Percentiles rank a stretch among this genome's conserved stretches.
phyloP scores from a whole-genome alignment of 169 alveolate genomes.

The Hepatocystis sp. region DNA sequence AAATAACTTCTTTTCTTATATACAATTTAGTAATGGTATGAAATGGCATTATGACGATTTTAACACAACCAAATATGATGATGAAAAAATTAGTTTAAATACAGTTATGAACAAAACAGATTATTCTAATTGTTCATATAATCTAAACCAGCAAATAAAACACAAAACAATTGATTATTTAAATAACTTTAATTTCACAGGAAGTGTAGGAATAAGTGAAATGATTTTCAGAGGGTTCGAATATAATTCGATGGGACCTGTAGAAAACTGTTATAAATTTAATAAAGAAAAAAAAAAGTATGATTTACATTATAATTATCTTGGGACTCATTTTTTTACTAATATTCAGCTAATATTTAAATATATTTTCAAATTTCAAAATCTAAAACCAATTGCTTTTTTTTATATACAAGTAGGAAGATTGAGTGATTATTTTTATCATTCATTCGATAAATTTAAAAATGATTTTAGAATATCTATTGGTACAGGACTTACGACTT shows the following conservation, averaged over 20 bases:
- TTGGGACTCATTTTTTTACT: conserved; percentile 56
- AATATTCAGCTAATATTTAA: conserved; percentile 42
- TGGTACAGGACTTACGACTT: conserved; percentile 71
- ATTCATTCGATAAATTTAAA: conserved; percentile 25
- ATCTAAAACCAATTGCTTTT: conserved; percentile 48
- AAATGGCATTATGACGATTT: conserved; percentile 28
- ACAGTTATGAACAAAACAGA: too few relatives aligned
- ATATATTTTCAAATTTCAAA: conserved; percentile 36
- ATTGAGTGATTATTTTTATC: conserved; percentile 11
- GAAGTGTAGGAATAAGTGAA: conserved; percentile 49
- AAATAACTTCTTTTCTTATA: conserved; percentile 16
- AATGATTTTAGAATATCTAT: conserved; percentile 26
- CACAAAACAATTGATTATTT: too few relatives aligned
- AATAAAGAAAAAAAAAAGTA: conserved; percentile 19
- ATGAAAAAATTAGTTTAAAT: too few relatives aligned
- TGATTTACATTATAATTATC: conserved; percentile 31
- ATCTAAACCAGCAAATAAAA: too few relatives aligned
- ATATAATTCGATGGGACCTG: conserved; percentile 27
- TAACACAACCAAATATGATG: neutral
- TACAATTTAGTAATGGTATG: conserved; percentile 56
- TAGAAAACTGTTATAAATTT: conserved; percentile 29
- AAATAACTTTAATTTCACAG: conserved; percentile 48
- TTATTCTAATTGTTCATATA: too few relatives aligned
- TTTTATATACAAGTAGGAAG: conserved; percentile 57
- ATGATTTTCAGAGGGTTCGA: conserved; percentile 64